A percentile compares a stretch with the other conserved stretches of the same genome.
Conservation (phyloP, 345 rosid species). For the Noccaea caerulescens region DNA sequence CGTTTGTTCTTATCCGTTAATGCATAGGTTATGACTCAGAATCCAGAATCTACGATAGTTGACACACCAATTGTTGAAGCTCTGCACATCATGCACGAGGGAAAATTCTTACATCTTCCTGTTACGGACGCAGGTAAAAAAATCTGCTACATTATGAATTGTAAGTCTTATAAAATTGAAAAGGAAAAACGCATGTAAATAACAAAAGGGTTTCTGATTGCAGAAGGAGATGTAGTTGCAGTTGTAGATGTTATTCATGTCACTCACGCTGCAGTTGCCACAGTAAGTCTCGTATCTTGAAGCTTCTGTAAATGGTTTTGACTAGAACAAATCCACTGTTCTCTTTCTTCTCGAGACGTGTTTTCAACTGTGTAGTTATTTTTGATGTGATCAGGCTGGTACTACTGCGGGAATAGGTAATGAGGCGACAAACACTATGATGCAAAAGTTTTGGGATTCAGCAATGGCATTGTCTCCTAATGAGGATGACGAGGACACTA, state of each 20-base stretch:
- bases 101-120: constrained; percentile 98
- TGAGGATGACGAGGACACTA: constrained; percentile 84
- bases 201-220: constrained; percentile 36
- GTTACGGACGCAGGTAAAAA: constrained; percentile 75
- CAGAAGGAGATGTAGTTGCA: constrained; percentile 85
- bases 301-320: constrained; percentile 8
- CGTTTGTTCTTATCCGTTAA: constrained; percentile 20
- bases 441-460: constrained; percentile 99
- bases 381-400: constrained; percentile 61
- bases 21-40: constrained; percentile 91
- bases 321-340: not conserved
- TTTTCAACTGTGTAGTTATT: not conserved
- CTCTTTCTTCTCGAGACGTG: not conserved
- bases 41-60: constrained; percentile 88
- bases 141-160: constrained; percentile 18
- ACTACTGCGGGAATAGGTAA: constrained; percentile 66
- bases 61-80: constrained; percentile 98
- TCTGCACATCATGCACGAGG: constrained; percentile 91
- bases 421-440: constrained; percentile 81
- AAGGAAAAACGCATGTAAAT: constrained; percentile 31
- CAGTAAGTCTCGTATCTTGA: constrained; percentile 56
- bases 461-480: constrained; percentile 78
- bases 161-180: not conserved
- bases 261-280: constrained; percentile 96
- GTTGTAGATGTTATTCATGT: constrained; percentile 89